Percentiles rank a stretch among this genome's conserved stretches.
Conservation (phyloP, 345 rosid species). For the Syzygium aromaticum region DNA sequence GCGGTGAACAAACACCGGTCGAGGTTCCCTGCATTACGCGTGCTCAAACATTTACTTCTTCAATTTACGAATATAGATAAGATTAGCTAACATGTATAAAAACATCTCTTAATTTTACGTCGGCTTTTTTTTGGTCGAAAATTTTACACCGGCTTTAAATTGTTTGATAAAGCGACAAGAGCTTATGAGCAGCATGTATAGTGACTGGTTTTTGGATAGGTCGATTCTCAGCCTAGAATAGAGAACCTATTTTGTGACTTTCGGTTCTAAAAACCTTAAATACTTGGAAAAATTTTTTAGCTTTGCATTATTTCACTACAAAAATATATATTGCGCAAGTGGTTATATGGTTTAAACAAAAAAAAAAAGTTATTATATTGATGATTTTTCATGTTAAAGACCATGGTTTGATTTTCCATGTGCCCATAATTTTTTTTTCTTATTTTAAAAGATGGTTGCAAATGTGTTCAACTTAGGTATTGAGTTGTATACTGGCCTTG, state of each 20-base stretch:
- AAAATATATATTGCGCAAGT: too few relatives aligned
- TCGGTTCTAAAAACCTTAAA: too few relatives aligned
- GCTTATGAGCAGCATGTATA: neutral
- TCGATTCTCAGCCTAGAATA: accelerated
- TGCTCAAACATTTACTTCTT: neutral
- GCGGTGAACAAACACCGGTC: accelerated
- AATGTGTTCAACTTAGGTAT: neutral
- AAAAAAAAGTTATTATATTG: too few relatives aligned
- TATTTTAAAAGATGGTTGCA: neutral
- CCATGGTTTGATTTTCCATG: neutral
- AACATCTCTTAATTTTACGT: accelerated
- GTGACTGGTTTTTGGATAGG: accelerated
- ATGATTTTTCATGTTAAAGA: too few relatives aligned
- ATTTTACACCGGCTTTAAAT: neutral
- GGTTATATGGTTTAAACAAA: neutral
- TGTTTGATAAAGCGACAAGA: neutral
- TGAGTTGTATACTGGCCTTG: neutral
- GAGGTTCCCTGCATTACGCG: neutral
- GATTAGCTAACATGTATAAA: neutral
- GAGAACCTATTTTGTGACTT: accelerated
- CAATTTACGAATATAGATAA: neutral
- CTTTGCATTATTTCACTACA: neutral
- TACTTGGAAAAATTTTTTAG: too few relatives aligned
- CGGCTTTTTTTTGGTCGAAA: neutral
- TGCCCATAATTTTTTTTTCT: accelerated